phyloP scores from a whole-genome alignment of 2,329 filamentous ascomycete genomes.

The Trichophyton mentagrophytes region DNA sequence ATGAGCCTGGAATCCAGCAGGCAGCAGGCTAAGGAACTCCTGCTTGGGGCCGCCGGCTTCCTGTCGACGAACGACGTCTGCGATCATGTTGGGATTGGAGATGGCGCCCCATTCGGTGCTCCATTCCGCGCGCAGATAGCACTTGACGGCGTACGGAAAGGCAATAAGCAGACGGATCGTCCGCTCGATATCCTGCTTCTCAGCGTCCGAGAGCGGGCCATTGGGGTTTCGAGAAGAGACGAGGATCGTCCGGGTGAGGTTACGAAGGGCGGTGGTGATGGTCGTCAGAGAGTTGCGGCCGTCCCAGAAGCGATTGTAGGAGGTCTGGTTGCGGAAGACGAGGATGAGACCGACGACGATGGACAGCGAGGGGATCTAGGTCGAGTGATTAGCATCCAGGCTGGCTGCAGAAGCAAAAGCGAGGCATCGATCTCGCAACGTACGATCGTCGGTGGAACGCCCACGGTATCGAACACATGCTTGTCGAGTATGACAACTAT shows the following conservation, averaged over 20 bases:
- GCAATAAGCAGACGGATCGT: constrained; percentile 48
- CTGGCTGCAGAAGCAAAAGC: not conserved
- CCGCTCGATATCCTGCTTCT: constrained; percentile 46
- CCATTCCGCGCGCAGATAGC: constrained; percentile 53
- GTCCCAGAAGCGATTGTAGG: constrained; percentile 53
- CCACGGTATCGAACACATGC: constrained; percentile 38
- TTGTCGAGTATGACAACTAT: constrained; percentile 47
- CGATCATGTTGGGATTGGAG: constrained; percentile 2
- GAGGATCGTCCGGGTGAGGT: constrained; percentile 44
- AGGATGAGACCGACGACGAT: constrained; percentile 57
- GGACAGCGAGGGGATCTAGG: constrained; percentile 46
- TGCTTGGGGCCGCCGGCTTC: constrained; percentile 26
- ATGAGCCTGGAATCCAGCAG: constrained; percentile 38
- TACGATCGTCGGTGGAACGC: constrained; percentile 47
- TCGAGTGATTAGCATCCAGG: not conserved
- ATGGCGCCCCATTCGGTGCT: constrained; percentile 20
- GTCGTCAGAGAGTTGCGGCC: constrained; percentile 45
- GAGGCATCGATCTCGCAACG: constrained; percentile 10
- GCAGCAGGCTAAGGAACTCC: constrained; percentile 41
- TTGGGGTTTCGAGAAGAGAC: constrained; percentile 33
- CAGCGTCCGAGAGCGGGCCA: constrained; percentile 26
- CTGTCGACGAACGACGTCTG: constrained; percentile 6
- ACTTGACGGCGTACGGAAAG: constrained; percentile 51
- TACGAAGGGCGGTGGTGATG: constrained; percentile 46
- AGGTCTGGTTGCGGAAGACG: constrained; percentile 53